phyloP scores from a whole-genome alignment of 108 stramenopile genomes.

The Nitzschia inconspicua region DNA sequence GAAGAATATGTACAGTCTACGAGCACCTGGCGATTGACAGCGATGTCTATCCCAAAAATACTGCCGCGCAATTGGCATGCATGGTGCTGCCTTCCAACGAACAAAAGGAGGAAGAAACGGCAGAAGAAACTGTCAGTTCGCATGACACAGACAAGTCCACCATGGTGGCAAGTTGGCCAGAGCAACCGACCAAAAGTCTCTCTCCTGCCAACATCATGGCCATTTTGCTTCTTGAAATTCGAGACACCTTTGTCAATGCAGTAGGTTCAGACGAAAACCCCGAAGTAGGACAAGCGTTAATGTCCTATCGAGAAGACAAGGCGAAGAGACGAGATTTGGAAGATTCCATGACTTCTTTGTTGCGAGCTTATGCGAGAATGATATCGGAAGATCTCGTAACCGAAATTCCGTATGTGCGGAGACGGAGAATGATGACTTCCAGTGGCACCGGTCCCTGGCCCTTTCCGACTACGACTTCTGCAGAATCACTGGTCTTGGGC shows the following conservation, averaged over 20 bases:
- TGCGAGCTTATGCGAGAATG: constrained; percentile 1
- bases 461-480: too few relatives aligned
- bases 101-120: too few relatives aligned
- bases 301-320: neutral
- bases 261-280: constrained; percentile 7
- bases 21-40: constrained; percentile 57
- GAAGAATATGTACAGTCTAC: constrained; percentile 57
- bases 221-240: constrained; percentile 58
- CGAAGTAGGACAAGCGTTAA: neutral
- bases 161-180: neutral
- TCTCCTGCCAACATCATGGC: constrained; percentile 67
- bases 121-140: neutral
- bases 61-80: constrained; percentile 26
- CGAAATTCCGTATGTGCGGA: neutral
- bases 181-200: constrained; percentile 25
- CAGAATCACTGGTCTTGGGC: too few relatives aligned
- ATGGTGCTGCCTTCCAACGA: too few relatives aligned
- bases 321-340: neutral
- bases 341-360: constrained; percentile 8
- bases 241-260: constrained; percentile 5
- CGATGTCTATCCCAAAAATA: constrained; percentile 36
- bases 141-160: constrained; percentile 3
- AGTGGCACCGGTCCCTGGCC: too few relatives aligned
- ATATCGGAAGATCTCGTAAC: constrained; percentile 9
- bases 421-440: too few relatives aligned